These are phyloP conservation scores for Hypoxylon sp. DNA, from an alignment of 2,329 filamentous ascomycete genomes.

Conservation along the genomic window DNA sequence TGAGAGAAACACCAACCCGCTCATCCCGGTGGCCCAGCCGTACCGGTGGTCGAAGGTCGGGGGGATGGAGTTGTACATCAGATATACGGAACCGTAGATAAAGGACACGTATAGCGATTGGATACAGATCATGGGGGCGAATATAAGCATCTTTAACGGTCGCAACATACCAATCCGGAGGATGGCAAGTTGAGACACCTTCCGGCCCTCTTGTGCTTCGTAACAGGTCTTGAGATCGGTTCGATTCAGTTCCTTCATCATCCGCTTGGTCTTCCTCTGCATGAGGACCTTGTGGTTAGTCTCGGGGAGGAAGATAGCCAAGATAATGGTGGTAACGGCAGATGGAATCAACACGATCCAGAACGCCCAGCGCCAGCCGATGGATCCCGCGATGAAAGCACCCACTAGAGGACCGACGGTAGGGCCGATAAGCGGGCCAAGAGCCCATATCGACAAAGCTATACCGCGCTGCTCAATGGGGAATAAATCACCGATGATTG, in stretches of 20 bases:
- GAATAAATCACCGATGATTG: constrained; percentile 67
- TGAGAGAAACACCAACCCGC: constrained; percentile 63
- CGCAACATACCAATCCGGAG: constrained; percentile 60
- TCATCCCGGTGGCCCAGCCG: constrained; percentile 59
- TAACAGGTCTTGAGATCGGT: constrained; percentile 62
- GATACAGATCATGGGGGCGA: constrained; percentile 60
- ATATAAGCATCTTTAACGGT: constrained; percentile 63
- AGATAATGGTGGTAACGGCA: constrained; percentile 51
- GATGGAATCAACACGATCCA: constrained; percentile 65
- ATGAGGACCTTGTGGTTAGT: constrained; percentile 65
- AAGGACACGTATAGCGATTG: constrained; percentile 64
- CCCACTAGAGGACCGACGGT: constrained; percentile 61
- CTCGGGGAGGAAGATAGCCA: constrained; percentile 58
- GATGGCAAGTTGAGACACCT: constrained; percentile 47
- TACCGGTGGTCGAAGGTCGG: constrained; percentile 62
- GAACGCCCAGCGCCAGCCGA: constrained; percentile 65
- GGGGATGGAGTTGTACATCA: constrained; percentile 67
- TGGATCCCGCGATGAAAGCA: constrained; percentile 61
- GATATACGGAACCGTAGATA: constrained; percentile 64
- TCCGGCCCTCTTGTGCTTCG: constrained; percentile 44
- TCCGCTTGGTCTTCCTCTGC: constrained; percentile 58
- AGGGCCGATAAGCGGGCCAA: constrained; percentile 52
- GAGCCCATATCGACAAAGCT: constrained; percentile 63
- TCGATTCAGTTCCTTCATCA: constrained; percentile 60
- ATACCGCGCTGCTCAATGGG: constrained; percentile 59